These are phyloP conservation scores for Fragosphaeria purpurea DNA, from an alignment of 2,329 filamentous ascomycete genomes.

Conservation along the genomic window DNA sequence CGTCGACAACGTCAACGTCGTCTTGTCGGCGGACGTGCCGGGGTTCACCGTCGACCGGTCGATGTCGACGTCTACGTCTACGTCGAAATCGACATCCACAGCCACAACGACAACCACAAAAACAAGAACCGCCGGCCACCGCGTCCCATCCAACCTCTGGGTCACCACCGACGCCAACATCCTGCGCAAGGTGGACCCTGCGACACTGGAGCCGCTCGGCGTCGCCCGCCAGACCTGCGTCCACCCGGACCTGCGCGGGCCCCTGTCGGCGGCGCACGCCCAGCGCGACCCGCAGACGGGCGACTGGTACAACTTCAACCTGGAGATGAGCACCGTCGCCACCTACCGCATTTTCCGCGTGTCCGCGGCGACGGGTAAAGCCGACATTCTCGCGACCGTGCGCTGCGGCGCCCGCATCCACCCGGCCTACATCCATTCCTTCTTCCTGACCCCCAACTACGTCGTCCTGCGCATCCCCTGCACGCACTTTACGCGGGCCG, in stretches of 20 bases:
- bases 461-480: conserved; percentile 66
- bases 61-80: conserved; percentile 7
- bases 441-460: conserved; percentile 62
- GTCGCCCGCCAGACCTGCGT: conserved; percentile 49
- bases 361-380: conserved; percentile 49
- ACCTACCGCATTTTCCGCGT: conserved; percentile 63
- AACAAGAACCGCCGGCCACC: conserved; percentile 21
- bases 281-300: conserved; percentile 62
- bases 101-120: too few species aligned
- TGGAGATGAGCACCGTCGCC: conserved; percentile 45
- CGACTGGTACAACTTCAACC: conserved; percentile 73
- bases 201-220: conserved; percentile 63
- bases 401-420: conserved; percentile 30
- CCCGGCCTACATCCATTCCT: conserved; percentile 72
- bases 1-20: conserved; percentile 52
- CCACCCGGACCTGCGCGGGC: conserved; percentile 59
- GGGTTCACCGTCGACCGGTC: conserved; percentile 29
- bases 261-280: conserved; percentile 60
- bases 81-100: neutral
- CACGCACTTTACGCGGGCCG: conserved; percentile 47
- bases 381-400: conserved; percentile 53
- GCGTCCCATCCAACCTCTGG: conserved; percentile 39
- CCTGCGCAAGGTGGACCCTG: conserved; percentile 54
- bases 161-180: conserved; percentile 44
- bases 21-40: conserved; percentile 54